Base-by-base conservation (phyloP, 768 basidiomycete species). In the Mycena maculata region DNA sequence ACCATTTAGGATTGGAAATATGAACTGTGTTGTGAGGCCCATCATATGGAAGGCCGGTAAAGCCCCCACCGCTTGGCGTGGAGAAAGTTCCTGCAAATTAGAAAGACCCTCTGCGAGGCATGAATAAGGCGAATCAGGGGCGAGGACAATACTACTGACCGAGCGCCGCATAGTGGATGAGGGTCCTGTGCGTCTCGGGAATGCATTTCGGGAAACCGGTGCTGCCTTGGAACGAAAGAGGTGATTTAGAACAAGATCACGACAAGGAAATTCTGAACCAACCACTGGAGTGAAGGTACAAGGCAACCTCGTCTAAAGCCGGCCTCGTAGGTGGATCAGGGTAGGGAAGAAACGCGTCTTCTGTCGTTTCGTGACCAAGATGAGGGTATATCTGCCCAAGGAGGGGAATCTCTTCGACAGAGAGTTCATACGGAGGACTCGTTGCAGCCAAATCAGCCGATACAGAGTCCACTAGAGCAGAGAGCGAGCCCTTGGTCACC, bases 1-100 rank as follows among this genome's bases (percentile, higher is more conserved):
- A 6, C 77, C 54, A 25, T 39, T 58, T 28, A 72, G 75, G 16
- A 83, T 31, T 2, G 81, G 74, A 25, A 63, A 36, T 2, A 80
- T 62, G 0, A 84, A 47, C 41, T 83, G 81, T 3, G 72, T 54
- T 16, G 60, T 52, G 8, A 78, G 25, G 0, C 81, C 82, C 4
- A 78, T 65, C 0, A 71, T 74, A 64, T 85, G 83, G 71, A 84
- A 84, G 8, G 81, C 39, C 8, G 84, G 83, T 13, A 84, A 70
- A n/a, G 72, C 69, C 0, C 62, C 67, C n/a, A 49, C 50, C 1
- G 57, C 62, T 4, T n/a, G 62, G 38, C 61, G 67, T 12, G 67
- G 67, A 8, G 62, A 53, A 15, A 68, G 20, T 20, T 52, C 49
- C 4, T 7, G 20, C 15, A 38, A 3, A 9, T 68, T 7, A 28